Evolutionary conservation across 2,329 filamentous ascomycete genomes (phyloP).

Genomic region (Decorospora gaudefroyi): DNA sequence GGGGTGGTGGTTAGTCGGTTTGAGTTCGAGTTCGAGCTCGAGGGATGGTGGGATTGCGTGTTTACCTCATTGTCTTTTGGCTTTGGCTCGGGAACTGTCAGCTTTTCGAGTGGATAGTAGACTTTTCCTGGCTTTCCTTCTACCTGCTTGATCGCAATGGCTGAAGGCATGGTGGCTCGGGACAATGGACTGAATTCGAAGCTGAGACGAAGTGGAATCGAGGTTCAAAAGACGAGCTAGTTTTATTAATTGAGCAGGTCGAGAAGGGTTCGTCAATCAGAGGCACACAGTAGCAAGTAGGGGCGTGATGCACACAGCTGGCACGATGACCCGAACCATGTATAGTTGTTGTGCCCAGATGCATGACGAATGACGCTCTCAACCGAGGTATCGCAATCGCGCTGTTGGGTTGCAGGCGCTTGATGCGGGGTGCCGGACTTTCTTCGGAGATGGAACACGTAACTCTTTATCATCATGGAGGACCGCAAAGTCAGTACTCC

Average conservation of each 20-base stretch:
- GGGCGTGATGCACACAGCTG: neutral
- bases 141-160: conserved; percentile 68
- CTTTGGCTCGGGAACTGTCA: conserved; percentile 33
- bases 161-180: conserved; percentile 52
- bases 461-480: too few relatives aligned
- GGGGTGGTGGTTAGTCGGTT: conserved; percentile 44
- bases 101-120: conserved; percentile 68
- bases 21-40: neutral
- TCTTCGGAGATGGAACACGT: too few relatives aligned
- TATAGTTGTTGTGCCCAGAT: conserved; percentile 11
- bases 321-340: neutral
- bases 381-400: conserved; percentile 22
- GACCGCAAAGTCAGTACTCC: too few relatives aligned
- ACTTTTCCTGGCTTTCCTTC: conserved; percentile 86
- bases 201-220: too few relatives aligned
- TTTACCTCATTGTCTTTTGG: conserved; percentile 42
- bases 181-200: too few relatives aligned
- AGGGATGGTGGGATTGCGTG: neutral
- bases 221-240: too few relatives aligned
- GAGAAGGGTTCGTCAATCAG: too few relatives aligned
- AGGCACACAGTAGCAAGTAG: neutral
- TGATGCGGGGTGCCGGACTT: conserved; percentile 24
- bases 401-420: neutral
- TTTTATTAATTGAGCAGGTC: too few relatives aligned
- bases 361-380: conserved; percentile 19